Evolutionary conservation across 768 basidiomycete species (phyloP).

Genomic region (Boletus subcaerulescens): DNA sequence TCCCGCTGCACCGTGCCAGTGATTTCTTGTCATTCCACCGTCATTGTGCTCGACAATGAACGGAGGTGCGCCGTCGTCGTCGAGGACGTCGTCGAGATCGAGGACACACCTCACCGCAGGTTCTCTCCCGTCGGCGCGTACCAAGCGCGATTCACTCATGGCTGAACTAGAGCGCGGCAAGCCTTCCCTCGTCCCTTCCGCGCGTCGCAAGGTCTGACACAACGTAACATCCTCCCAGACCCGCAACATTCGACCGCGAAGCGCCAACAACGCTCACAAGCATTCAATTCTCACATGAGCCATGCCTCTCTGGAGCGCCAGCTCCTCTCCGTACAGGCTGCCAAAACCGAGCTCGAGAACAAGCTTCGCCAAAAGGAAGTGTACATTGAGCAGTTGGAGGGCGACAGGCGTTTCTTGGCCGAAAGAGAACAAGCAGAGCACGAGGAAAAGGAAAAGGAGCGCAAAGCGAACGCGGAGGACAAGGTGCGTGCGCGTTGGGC

Average conservation of each 20-base stretch:
- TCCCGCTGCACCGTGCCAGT: neutral
- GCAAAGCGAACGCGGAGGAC: constrained; percentile 48
- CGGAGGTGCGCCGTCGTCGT: constrained; percentile 13
- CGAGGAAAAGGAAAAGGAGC: constrained; percentile 62
- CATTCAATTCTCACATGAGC: constrained; percentile 58
- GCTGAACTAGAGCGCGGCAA: constrained; percentile 67
- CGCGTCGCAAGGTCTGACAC: neutral
- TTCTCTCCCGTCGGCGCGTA: constrained; percentile 12
- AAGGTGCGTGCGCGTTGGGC: constrained; percentile 46
- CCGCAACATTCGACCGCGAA: constrained; percentile 65
- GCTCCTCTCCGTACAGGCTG: constrained; percentile 56
- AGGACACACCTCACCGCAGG: neutral
- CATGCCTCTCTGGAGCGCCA: constrained; percentile 68
- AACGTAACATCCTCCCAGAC: constrained; percentile 37
- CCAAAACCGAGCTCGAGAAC: constrained; percentile 62
- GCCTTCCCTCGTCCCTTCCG: neutral
- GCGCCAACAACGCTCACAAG: constrained; percentile 60
- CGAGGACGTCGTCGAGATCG: constrained; percentile 7
- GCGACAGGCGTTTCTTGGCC: constrained; percentile 65
- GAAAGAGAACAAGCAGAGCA: constrained; percentile 68
- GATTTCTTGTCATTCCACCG: too few relatives aligned
- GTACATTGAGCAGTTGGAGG: constrained; percentile 61
- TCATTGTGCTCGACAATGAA: constrained; percentile 9
- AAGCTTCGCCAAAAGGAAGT: constrained; percentile 65
- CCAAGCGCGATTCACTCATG: constrained; percentile 63